A percentile compares a stretch with the other conserved stretches of the same genome.
Conservation (phyloP, 129 eudicot species). For the Flaveria brownii region DNA sequence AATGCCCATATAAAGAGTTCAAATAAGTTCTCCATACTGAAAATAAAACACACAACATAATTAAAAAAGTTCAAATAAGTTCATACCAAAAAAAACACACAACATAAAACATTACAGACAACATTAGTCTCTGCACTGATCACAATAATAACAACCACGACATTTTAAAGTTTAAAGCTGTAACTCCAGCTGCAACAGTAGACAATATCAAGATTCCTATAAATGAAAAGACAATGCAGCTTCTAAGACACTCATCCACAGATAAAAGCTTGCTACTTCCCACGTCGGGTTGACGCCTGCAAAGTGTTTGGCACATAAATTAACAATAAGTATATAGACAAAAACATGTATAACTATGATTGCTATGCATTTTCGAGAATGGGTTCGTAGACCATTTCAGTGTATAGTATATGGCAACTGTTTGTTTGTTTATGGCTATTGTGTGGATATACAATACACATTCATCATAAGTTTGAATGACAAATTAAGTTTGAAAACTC, state of each 20-base stretch:
- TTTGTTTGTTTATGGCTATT: too few species aligned
- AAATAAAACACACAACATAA: too few species aligned
- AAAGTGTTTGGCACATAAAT: neutral
- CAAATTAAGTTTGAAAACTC: neutral
- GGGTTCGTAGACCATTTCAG: too few species aligned
- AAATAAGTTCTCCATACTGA: too few species aligned
- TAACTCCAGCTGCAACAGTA: conserved; percentile 14
- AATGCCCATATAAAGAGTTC: too few species aligned
- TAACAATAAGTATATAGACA: neutral
- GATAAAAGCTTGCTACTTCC: neutral
- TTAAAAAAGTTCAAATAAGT: conserved; percentile 6
- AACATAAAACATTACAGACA: conserved; percentile 8
- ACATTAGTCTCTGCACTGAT: neutral
- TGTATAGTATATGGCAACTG: too few species aligned
- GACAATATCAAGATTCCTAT: conserved; percentile 7
- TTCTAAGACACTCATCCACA: neutral
- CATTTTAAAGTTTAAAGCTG: conserved; percentile 3
- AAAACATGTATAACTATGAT: neutral
- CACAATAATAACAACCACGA: neutral
- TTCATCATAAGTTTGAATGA: neutral
- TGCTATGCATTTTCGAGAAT: too few species aligned
- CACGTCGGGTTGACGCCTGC: conserved; percentile 10
- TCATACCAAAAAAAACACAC: neutral
- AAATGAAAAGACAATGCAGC: neutral
- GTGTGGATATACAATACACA: neutral